Base-by-base conservation (phyloP, 2,329 filamentous ascomycete species). In the Incumbomyces delicatus region DNA sequence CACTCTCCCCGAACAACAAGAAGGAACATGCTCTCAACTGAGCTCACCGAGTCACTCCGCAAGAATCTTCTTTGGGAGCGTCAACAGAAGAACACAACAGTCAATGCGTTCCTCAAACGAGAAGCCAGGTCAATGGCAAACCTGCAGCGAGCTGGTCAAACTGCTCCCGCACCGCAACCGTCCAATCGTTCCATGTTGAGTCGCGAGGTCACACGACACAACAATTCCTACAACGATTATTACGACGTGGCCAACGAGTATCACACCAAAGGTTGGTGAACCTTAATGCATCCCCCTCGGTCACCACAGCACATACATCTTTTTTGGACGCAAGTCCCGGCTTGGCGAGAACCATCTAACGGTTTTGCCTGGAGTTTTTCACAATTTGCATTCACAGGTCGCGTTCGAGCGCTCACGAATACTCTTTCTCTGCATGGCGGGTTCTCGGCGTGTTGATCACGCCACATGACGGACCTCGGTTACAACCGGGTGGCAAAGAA, bases 1-100 rank as follows among this genome's bases (percentile, higher is more conserved):
- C 76, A 95, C 54, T 96, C 92, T 4, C 92, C 92, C 3, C 80
- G 88, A 48, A 95, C 90, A 0, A 95, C 89, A 0, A 80, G 92
- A 43, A 80, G 89, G 50, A 94, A 95, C 66, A 98, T 98, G 92
- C 76, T 98, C 47, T 84, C 87, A 7, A 94, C 87, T 0, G 92
- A 98, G 69, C 73, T 98, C 46, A 95, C 90, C 2, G 88, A 95
- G 63, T 94, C 87, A 17, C 80, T 98, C 2, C 81, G 92, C 17
- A 85, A 88, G 57, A 86, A 95, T 58, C 80, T 98, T 13, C 77
- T 96, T 13, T 94, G 87, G 85, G 92, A 98, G 65, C 83, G 92
- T 44, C 87, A 94, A 61, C 90, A 96, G 62, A 94, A 92, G 75
- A 87, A 87, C 49, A 84, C 85, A 30, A 90, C 87, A 6, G 86